phyloP scores from a whole-genome alignment of 108 stramenopile genomes.

The Pseudonitzschia delicatissima region DNA sequence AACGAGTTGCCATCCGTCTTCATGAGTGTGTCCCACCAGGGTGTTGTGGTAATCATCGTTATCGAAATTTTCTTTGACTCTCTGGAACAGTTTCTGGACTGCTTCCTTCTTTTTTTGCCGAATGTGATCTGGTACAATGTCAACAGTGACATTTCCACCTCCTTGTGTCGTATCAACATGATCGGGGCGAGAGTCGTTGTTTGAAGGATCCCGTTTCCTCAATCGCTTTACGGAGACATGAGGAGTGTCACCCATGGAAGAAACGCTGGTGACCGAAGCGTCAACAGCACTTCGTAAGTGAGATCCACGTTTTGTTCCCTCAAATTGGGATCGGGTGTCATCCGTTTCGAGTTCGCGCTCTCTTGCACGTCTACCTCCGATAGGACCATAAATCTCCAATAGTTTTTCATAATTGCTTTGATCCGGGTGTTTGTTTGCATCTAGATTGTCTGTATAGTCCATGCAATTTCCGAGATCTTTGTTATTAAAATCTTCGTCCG shows the following conservation, averaged over 20 bases:
- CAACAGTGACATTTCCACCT: background rate
- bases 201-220: background rate
- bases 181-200: background rate
- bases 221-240: background rate
- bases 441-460: constrained; percentile 66
- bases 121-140: background rate
- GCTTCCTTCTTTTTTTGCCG: background rate
- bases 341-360: background rate
- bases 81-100: background rate
- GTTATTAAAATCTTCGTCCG: constrained; percentile 72
- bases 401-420: constrained; percentile 45
- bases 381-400: constrained; percentile 48
- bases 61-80: background rate
- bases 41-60: background rate
- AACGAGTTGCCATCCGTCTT: constrained; percentile 44
- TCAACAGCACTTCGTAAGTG: no score
- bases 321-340: background rate
- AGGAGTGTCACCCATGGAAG: background rate
- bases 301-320: no score
- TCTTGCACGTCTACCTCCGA: background rate
- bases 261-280: no score
- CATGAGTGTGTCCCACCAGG: background rate
- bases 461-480: constrained; percentile 72
- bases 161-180: background rate
- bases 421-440: constrained; percentile 60